Evolutionary conservation across 164 flowering plant species (phyloP).

Genomic region (Saururus chinensis): DNA sequence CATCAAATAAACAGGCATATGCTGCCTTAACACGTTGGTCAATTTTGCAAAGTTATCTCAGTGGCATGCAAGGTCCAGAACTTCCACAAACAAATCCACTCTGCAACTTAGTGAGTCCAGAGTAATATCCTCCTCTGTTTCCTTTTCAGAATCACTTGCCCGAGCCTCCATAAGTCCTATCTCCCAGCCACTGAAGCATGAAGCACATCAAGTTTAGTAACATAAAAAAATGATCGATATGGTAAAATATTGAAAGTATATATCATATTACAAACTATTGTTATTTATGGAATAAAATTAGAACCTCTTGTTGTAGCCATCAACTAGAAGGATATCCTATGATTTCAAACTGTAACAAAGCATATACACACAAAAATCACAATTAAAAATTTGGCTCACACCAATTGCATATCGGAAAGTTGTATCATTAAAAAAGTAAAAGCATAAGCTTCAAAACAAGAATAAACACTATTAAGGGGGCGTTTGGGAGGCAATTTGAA

Average conservation of each 20-base stretch:
- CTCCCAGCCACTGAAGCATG: constrained; percentile 64
- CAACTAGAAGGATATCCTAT: constrained; percentile 82
- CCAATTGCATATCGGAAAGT: not conserved
- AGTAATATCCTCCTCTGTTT: constrained; percentile 25
- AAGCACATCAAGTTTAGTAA: not conserved
- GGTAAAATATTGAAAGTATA: too few relatives aligned
- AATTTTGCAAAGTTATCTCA: constrained; percentile 13
- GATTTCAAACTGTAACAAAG: constrained; percentile 59
- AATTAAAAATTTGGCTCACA: not conserved
- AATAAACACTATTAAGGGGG: too few relatives aligned
- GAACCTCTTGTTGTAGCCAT: constrained; percentile 63
- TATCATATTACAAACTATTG: not conserved
- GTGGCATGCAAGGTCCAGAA: constrained; percentile 13
- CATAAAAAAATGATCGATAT: too few relatives aligned
- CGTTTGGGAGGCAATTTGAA: too few relatives aligned
- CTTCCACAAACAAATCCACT: constrained; percentile 9
- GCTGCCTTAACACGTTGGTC: constrained; percentile 6
- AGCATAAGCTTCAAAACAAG: not conserved
- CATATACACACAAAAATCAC: constrained; percentile 2
- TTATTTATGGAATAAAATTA: not conserved
- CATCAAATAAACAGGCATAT: constrained; percentile 9
- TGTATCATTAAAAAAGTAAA: not conserved
- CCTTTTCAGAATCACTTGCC: constrained; percentile 93
- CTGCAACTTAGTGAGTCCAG: constrained; percentile 23
- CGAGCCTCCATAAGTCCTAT: constrained; percentile 74